Evolutionary conservation across 2,329 filamentous ascomycete species (phyloP).

Genomic region (Sporothrix dimorphospora): DNA sequence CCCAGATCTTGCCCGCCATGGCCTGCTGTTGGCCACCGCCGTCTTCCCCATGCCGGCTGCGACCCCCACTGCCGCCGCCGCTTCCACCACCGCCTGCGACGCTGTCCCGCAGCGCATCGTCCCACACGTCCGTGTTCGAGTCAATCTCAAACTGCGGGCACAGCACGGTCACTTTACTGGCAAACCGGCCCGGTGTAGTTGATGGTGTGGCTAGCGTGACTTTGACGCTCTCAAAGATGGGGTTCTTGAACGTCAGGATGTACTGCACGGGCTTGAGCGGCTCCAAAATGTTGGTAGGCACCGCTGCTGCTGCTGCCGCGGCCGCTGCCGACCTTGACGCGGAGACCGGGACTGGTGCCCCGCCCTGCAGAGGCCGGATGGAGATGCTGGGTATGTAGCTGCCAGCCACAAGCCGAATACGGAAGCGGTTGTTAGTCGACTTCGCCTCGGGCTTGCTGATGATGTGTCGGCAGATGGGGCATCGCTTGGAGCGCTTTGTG

Average conservation of each 20-base stretch:
- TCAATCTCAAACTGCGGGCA: constrained; percentile 95
- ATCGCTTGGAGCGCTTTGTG: constrained; percentile 92
- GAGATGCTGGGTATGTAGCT: constrained; percentile 85
- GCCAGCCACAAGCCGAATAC: constrained; percentile 85
- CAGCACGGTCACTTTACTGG: constrained; percentile 82
- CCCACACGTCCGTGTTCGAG: constrained; percentile 84
- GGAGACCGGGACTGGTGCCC: background rate
- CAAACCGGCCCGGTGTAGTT: constrained; percentile 74
- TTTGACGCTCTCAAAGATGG: constrained; percentile 87
- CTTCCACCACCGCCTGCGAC: constrained; percentile 36
- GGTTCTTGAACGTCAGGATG: constrained; percentile 88
- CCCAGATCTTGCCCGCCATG: constrained; percentile 95
- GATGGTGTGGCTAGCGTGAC: constrained; percentile 86
- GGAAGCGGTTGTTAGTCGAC: constrained; percentile 83
- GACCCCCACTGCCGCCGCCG: constrained; percentile 45
- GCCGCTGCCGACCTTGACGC: constrained; percentile 35
- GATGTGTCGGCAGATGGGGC: constrained; percentile 89
- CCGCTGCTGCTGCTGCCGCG: constrained; percentile 22
- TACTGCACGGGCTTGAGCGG: constrained; percentile 73
- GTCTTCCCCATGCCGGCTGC: constrained; percentile 43
- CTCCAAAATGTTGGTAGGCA: constrained; percentile 47
- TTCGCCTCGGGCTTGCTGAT: constrained; percentile 93
- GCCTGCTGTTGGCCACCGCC: constrained; percentile 60
- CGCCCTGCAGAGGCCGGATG: constrained; percentile 62
- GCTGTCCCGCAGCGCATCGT: constrained; percentile 76